These are phyloP conservation scores for Schizochytrium sp. DNA, from an alignment of 108 stramenopile genomes.

Conservation along the genomic window DNA sequence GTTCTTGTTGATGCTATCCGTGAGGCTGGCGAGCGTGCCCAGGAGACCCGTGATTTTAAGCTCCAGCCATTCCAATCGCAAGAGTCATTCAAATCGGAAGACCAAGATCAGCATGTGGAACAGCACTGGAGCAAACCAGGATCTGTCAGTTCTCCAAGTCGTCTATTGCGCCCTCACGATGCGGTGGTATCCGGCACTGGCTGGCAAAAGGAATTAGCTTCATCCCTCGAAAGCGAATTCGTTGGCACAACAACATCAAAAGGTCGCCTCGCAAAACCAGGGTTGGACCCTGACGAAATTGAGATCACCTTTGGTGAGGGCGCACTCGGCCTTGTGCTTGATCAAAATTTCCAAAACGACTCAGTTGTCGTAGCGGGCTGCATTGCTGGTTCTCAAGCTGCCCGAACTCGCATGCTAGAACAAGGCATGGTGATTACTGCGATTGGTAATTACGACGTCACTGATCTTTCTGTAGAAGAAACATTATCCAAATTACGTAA, in stretches of 20 bases:
- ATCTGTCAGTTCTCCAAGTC: background rate
- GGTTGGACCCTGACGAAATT: slow-evolving; percentile 6
- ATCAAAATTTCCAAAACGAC: slow-evolving; percentile 18
- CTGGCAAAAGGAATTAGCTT: background rate
- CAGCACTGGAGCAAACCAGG: background rate
- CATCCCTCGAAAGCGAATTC: background rate
- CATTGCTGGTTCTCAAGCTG: slow-evolving; percentile 45
- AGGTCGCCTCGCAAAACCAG: slow-evolving; percentile 8
- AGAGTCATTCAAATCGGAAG: background rate
- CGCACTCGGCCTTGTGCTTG: slow-evolving; percentile 29
- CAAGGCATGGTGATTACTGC: slow-evolving; percentile 52
- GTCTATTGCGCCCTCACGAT: background rate
- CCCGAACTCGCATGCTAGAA: slow-evolving; percentile 40
- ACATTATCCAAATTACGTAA: background rate
- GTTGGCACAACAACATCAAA: background rate
- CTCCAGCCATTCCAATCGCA: background rate
- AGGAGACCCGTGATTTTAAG: background rate
- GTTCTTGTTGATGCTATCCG: background rate
- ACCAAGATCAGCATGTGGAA: background rate
- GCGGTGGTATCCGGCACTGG: slow-evolving; percentile 38
- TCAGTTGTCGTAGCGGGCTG: slow-evolving; percentile 20
- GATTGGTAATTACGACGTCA: background rate
- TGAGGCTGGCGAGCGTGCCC: background rate
- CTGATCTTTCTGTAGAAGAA: background rate
- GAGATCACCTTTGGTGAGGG: slow-evolving; percentile 46